Percentiles rank a stretch among this genome's conserved stretches.
These are phyloP conservation scores for Globisporangium takayamanum DNA, from an alignment of 352 stramenopile species.

Conservation along the genomic window DNA sequence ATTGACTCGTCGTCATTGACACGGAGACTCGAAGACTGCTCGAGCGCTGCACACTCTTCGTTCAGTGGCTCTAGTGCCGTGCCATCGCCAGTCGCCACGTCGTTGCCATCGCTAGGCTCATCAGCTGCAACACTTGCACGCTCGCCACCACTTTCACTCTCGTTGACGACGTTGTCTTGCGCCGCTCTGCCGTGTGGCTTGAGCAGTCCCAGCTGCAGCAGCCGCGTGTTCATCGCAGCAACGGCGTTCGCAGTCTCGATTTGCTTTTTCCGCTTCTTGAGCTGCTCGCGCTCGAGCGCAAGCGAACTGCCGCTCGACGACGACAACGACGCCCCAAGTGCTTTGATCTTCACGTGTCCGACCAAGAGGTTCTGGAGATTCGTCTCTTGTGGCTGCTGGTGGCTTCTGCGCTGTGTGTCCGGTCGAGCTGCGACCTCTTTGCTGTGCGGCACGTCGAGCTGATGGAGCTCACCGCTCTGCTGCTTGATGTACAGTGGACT, in stretches of 20 bases:
- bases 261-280: conserved; percentile 68
- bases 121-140: not conserved
- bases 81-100: no score
- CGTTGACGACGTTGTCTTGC: not conserved
- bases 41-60: no score
- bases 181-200: conserved; percentile 17
- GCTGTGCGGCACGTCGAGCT: conserved; percentile 10
- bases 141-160: not conserved
- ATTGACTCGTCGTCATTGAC: not conserved
- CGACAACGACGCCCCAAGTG: not conserved
- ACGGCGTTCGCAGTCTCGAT: conserved; percentile 70
- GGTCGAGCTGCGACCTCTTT: not conserved
- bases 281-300: conserved; percentile 57
- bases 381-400: conserved; percentile 4
- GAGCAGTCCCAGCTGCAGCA: conserved; percentile 58
- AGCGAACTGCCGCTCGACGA: conserved; percentile 26
- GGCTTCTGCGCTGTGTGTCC: not conserved
- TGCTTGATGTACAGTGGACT: conserved; percentile 10
- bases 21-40: no score
- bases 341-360: conserved; percentile 13
- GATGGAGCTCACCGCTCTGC: conserved; percentile 10
- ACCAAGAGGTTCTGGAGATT: conserved; percentile 30
- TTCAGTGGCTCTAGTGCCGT: no score
- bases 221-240: conserved; percentile 59
- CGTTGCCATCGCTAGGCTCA: not conserved